Conservation (phyloP, 2,329 filamentous ascomycete species). For the Sphaerulina musiva region DNA sequence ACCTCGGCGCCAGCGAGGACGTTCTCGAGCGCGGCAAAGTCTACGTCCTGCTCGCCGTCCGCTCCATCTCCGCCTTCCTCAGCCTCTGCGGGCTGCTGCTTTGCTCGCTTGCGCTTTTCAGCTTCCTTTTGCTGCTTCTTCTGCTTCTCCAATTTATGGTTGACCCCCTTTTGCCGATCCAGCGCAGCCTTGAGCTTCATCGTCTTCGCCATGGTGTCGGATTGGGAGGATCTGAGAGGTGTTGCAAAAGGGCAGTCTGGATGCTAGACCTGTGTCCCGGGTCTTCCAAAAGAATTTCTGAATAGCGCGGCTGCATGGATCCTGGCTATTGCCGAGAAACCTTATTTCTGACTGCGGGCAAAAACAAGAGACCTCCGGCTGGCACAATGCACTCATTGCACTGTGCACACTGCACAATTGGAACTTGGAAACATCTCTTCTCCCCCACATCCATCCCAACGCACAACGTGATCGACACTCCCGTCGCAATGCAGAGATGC, state of each 20-base stretch:
- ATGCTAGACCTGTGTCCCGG: background rate
- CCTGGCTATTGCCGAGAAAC: background rate
- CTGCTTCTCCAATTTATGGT: slow-evolving; percentile 65
- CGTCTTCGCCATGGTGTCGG: slow-evolving; percentile 41
- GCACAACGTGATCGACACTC: too few relatives aligned
- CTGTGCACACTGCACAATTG: too few relatives aligned
- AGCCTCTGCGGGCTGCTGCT: slow-evolving; percentile 36
- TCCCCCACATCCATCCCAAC: too few relatives aligned
- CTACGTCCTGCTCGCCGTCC: slow-evolving; percentile 27
- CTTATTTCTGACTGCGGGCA: background rate
- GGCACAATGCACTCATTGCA: too few relatives aligned
- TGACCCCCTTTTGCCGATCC: slow-evolving; percentile 53
- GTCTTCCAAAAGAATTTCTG: slow-evolving; percentile 8
- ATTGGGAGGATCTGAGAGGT: background rate
- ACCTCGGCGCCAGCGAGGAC: slow-evolving; percentile 27
- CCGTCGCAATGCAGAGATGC: too few relatives aligned
- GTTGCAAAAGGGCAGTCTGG: background rate
- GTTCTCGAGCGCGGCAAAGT: slow-evolving; percentile 26
- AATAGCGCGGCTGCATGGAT: background rate
- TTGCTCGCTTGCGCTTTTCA: slow-evolving; percentile 42
- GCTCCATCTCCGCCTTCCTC: slow-evolving; percentile 41
- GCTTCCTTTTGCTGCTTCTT: slow-evolving; percentile 48
- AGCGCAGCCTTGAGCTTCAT: slow-evolving; percentile 55
- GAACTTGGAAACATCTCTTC: too few relatives aligned
- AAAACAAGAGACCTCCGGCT: too few relatives aligned